Conservation (phyloP, 495 filamentous ascomycete genomes). For the Durotheca rogersii region DNA sequence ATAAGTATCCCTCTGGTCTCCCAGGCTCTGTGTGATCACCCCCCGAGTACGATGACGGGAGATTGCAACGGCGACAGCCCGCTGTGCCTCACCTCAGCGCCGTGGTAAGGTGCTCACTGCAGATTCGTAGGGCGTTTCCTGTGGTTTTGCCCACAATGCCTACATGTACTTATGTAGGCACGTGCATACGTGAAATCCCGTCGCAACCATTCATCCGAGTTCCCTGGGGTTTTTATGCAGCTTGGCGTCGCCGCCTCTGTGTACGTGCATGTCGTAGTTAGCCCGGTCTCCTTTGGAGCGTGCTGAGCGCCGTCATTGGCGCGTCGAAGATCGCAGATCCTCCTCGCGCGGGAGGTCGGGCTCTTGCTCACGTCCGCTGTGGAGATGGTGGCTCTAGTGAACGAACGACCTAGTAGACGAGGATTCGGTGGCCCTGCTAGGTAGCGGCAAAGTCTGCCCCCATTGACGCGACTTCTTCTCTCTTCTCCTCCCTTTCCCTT, state of each 20-base stretch:
- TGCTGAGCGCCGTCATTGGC: slow-evolving; percentile 20
- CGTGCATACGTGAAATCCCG: no score
- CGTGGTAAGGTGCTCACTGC: slow-evolving; percentile 35
- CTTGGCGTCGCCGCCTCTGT: slow-evolving; percentile 15
- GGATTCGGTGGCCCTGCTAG: slow-evolving; percentile 11
- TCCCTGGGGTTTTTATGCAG: slow-evolving; percentile 12
- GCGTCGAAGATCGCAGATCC: slow-evolving; percentile 18
- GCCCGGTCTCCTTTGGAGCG: slow-evolving; percentile 13
- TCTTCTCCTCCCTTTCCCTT: no score
- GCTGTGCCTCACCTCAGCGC: slow-evolving; percentile 19
- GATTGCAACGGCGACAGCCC: slow-evolving; percentile 4
- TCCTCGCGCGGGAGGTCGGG: slow-evolving; percentile 1
- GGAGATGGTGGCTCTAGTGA: slow-evolving; percentile 8
- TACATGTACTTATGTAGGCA: no score
- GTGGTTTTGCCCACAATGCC: slow-evolving; percentile 2
- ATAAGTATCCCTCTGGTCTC: slow-evolving; percentile 3
- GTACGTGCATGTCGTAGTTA: slow-evolving; percentile 8
- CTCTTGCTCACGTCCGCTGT: slow-evolving; percentile 5
- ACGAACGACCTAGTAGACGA: slow-evolving; percentile 1
- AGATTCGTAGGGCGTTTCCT: slow-evolving; percentile 27
- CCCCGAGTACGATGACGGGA: slow-evolving; percentile 3
- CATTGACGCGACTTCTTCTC: no score
- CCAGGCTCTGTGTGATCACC: slow-evolving; percentile 3
- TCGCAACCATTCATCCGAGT: no score
- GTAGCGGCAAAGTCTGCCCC: neutral